These are phyloP conservation scores for Aspergillus transmontanensis DNA, from an alignment of 2,329 filamentous ascomycete species.

Conservation along the genomic window DNA sequence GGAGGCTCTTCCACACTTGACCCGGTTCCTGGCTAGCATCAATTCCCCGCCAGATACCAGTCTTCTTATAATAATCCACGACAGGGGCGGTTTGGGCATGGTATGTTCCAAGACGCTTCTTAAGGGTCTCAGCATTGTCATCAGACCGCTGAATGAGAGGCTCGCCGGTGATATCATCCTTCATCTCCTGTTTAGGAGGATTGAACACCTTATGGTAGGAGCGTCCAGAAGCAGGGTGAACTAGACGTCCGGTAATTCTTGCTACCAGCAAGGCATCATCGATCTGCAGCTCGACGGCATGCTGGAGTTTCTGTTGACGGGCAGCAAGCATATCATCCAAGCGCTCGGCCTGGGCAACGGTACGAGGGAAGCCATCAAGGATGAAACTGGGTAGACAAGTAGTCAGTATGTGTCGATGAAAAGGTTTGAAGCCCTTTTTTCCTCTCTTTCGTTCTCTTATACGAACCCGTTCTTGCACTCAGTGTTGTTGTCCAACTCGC, in stretches of 20 bases:
- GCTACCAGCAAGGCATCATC: slow-evolving; percentile 91
- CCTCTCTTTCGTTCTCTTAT: not conserved
- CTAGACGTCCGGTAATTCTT: slow-evolving; percentile 91
- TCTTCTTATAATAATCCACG: slow-evolving; percentile 94
- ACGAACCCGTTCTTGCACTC: slow-evolving; percentile 95
- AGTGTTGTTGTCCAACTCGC: slow-evolving; percentile 87
- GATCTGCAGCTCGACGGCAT: slow-evolving; percentile 95
- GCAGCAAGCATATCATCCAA: slow-evolving; percentile 86
- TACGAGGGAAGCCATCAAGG: slow-evolving; percentile 96
- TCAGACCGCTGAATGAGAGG: slow-evolving; percentile 94
- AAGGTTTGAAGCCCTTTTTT: not conserved
- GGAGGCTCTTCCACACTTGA: slow-evolving; percentile 90
- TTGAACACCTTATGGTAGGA: slow-evolving; percentile 99
- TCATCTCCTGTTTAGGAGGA: slow-evolving; percentile 92
- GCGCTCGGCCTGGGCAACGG: slow-evolving; percentile 90
- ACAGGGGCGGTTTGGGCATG: slow-evolving; percentile 92
- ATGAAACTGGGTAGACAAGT: slow-evolving; percentile 73
- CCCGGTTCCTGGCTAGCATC: slow-evolving; percentile 96
- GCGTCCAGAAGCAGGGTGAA: slow-evolving; percentile 94
- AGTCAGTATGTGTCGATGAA: slow-evolving; percentile 21
- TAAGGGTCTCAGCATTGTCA: slow-evolving; percentile 93
- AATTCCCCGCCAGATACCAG: slow-evolving; percentile 92
- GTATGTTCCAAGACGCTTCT: slow-evolving; percentile 92
- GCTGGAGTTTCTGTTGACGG: slow-evolving; percentile 82
- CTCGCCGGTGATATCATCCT: slow-evolving; percentile 94